Percentiles rank a stretch among this genome's conserved stretches.
Evolutionary conservation across 2,329 filamentous ascomycete species (phyloP).

Genomic region (Colletotrichum liaoningense): DNA sequence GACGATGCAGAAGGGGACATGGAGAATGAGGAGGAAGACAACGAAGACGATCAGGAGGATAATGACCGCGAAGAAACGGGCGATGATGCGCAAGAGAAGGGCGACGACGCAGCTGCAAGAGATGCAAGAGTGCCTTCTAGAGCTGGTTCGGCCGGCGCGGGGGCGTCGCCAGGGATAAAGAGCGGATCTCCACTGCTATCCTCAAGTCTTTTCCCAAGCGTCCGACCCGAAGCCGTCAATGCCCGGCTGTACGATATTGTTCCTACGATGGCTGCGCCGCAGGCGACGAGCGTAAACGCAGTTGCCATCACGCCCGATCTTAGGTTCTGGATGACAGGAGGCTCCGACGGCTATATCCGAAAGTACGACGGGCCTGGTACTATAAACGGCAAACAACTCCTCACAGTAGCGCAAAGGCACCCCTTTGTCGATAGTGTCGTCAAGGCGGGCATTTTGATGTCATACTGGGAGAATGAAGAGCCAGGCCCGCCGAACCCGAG

Average conservation of each 20-base stretch:
- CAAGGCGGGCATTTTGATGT: conserved; percentile 93
- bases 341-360: conserved; percentile 93
- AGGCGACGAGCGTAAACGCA: conserved; percentile 95
- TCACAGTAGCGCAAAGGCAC: conserved; percentile 95
- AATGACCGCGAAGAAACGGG: conserved; percentile 49
- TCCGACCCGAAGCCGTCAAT: conserved; percentile 82
- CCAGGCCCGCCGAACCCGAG: conserved; percentile 54
- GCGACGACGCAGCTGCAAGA: conserved; percentile 56
- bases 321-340: conserved; percentile 94
- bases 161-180: conserved; percentile 26
- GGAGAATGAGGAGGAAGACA: conserved; percentile 47
- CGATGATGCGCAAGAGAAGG: conserved; percentile 43
- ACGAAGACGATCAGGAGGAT: conserved; percentile 48
- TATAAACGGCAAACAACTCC: conserved; percentile 90
- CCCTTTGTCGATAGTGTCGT: conserved; percentile 98
- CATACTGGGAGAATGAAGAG: conserved; percentile 99
- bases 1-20: conserved; percentile 50
- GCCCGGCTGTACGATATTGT: conserved; percentile 93
- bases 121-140: conserved; percentile 36
- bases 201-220: conserved; percentile 46
- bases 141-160: conserved; percentile 40
- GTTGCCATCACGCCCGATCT: conserved; percentile 93
- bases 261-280: conserved; percentile 95
- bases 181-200: conserved; percentile 21
- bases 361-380: conserved; percentile 97